Evolutionary conservation across 805 yeast species (phyloP), one percentile per base, ranked within the genome.

Genomic region (Candida arabinofermentans): DNA sequence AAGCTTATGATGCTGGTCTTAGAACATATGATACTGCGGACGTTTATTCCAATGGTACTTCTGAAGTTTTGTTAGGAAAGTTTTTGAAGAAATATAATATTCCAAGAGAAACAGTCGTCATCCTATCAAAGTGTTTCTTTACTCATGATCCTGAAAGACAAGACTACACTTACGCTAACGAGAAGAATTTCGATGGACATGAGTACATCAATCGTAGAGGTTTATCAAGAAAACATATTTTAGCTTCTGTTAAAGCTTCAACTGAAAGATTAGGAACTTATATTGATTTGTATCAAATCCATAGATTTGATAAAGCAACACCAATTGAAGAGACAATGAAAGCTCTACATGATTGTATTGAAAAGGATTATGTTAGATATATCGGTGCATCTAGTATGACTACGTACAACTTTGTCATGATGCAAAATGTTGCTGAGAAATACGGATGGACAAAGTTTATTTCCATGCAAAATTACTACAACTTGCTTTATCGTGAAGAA

Each of bases 351-450:
- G 76, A 71, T 44, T 66, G 73, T 16, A 73, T 75, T 21, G 62
- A 64, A 29, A 43, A 50, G 32, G 81, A 81, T 16, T 51, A 62
- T 27, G 67, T 66, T 3, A 62, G 81, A 35, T 79, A 79, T 56
- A 66, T 79, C 41, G 83, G 84, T 19, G 82, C 83, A 2, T 77
- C 82, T 1, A 60, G 78, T 2, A 77, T 79, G 83, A 63, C 65
- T 48, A 73, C 79, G 3, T 55, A 61, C 16, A 77, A 79, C 49
- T 77, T 79, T 51, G 75, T 69, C 5, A 69, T 67, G 46, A 52
- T 76, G 52, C 85, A 80, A 52, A 62, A 58, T 46, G 59, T 70
- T 43, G 85, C 86, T 4, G 82, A 79, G 41, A 65, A 66, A 51
- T 47, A 72, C 48, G 72, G 71, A 30, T 79, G 80, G 79, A 64